These are phyloP conservation scores for Asterophora parasitica DNA, from an alignment of 768 basidiomycete genomes.

Conservation along the genomic window DNA sequence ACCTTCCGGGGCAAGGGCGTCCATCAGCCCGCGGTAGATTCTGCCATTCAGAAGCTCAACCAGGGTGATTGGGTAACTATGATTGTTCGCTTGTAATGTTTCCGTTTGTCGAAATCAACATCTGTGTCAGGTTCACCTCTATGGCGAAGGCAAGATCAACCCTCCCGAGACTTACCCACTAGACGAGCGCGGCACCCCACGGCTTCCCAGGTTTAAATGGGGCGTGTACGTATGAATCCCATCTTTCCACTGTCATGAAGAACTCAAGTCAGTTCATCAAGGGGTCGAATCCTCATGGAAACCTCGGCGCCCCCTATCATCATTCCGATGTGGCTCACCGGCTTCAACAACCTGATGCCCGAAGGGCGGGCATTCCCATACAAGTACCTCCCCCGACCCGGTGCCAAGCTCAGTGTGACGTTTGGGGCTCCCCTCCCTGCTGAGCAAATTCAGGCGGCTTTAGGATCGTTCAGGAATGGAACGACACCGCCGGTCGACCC, in stretches of 20 bases:
- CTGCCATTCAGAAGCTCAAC: constrained; percentile 77
- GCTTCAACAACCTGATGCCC: constrained; percentile 87
- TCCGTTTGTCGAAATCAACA: not conserved
- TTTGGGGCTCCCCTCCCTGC: constrained; percentile 72
- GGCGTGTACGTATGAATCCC: constrained; percentile 65
- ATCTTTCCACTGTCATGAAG: not conserved
- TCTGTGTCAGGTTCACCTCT: constrained; percentile 74
- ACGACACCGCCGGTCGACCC: not conserved
- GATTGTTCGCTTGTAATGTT: constrained; percentile 24
- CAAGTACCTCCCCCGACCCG: constrained; percentile 62
- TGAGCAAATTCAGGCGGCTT: constrained; percentile 26
- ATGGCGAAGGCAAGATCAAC: constrained; percentile 84
- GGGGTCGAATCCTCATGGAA: constrained; percentile 77
- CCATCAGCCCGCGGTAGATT: constrained; percentile 80
- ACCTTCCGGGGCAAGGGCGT: constrained; percentile 89
- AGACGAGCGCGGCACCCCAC: constrained; percentile 36
- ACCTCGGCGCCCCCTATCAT: constrained; percentile 59
- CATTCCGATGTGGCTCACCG: constrained; percentile 90
- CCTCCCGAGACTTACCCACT: constrained; percentile 54
- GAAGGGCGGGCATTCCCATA: constrained; percentile 73
- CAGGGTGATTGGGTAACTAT: constrained; percentile 84
- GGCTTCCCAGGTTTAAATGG: constrained; percentile 86
- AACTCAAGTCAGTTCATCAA: constrained; percentile 25
- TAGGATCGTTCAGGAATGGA: constrained; percentile 7
- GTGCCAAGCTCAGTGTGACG: constrained; percentile 65